Conservation (phyloP, 1,284 basidiomycete species). For the Tilletia setariae region DNA sequence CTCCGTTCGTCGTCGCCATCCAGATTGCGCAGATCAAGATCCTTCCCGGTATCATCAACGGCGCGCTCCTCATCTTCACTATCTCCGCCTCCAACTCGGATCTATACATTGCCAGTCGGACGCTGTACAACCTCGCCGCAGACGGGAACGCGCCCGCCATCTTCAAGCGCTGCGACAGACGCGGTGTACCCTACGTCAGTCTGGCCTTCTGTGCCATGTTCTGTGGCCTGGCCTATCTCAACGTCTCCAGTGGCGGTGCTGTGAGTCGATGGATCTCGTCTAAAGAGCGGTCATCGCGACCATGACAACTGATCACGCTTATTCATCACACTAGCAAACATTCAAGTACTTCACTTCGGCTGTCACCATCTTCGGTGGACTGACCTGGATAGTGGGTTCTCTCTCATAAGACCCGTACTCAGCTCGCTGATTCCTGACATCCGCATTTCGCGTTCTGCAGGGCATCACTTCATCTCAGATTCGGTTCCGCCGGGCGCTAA, state of each 20-base stretch:
- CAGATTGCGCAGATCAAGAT: conserved; percentile 67
- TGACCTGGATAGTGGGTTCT: conserved; percentile 55
- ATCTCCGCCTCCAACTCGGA: conserved; percentile 57
- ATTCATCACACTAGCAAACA: conserved; percentile 18
- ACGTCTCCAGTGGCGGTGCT: conserved; percentile 59
- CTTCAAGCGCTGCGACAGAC: conserved; percentile 59
- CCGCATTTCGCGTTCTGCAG: too few species aligned
- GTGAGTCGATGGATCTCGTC: conserved; percentile 54
- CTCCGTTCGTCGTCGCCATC: conserved; percentile 70
- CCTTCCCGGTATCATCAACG: conserved; percentile 65
- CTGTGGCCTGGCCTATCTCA: conserved; percentile 65
- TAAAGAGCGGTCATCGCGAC: too few species aligned
- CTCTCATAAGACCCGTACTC: too few species aligned
- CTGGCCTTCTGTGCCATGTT: conserved; percentile 63
- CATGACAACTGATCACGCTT: too few species aligned
- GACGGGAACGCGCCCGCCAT: conserved; percentile 61
- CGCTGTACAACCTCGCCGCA: conserved; percentile 60
- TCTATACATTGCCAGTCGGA: conserved; percentile 60
- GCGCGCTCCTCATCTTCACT: conserved; percentile 50
- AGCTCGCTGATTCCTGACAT: too few species aligned
- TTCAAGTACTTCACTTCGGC: conserved; percentile 28
- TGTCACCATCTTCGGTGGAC: conserved; percentile 58
- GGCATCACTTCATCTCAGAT: conserved; percentile 73
- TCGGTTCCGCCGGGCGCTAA: conserved; percentile 72
- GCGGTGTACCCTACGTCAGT: conserved; percentile 57